Evolutionary conservation across 441 rosid genomes (phyloP).

Genomic region (Breynia disticha): DNA sequence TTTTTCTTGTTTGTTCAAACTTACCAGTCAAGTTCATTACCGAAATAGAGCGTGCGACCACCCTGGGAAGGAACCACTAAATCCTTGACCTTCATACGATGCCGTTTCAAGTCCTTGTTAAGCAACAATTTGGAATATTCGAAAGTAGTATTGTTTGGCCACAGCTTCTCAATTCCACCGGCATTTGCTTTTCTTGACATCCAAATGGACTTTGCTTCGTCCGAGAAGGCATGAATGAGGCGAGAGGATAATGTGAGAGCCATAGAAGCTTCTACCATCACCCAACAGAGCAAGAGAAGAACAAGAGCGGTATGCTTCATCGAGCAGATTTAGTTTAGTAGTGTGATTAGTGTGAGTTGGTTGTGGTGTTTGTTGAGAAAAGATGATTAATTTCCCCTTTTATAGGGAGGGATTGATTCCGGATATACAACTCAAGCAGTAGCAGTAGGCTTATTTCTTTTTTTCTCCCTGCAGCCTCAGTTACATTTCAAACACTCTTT

Average conservation of each 20-base stretch:
- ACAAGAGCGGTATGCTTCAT: too few species aligned
- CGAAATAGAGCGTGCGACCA: conserved; percentile 20
- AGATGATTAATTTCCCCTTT: too few species aligned
- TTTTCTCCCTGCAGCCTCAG: too few species aligned
- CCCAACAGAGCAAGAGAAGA: background rate
- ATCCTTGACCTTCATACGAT: conserved; percentile 15
- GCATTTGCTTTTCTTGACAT: conserved; percentile 8
- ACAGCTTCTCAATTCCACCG: conserved; percentile 11
- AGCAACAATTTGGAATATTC: conserved; percentile 19
- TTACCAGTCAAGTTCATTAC: conserved; percentile 23
- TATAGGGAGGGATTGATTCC: too few species aligned
- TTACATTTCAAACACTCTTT: too few species aligned
- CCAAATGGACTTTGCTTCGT: conserved; percentile 23
- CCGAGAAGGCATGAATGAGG: conserved; percentile 27
- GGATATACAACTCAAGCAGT: too few species aligned
- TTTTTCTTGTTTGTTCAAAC: background rate
- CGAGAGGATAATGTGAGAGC: conserved; percentile 24
- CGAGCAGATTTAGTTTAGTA: too few species aligned
- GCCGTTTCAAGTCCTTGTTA: conserved; percentile 19
- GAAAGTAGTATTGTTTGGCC: conserved; percentile 18
- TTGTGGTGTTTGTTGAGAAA: too few species aligned
- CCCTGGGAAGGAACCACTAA: conserved; percentile 23
- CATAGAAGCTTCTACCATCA: conserved; percentile 8
- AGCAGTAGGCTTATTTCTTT: too few species aligned
- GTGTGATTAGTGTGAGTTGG: too few species aligned